Evolutionary conservation across 805 yeast genomes (phyloP), one percentile per base, ranked within the genome.

Genomic region (Sugiyamaella valdiviana): DNA sequence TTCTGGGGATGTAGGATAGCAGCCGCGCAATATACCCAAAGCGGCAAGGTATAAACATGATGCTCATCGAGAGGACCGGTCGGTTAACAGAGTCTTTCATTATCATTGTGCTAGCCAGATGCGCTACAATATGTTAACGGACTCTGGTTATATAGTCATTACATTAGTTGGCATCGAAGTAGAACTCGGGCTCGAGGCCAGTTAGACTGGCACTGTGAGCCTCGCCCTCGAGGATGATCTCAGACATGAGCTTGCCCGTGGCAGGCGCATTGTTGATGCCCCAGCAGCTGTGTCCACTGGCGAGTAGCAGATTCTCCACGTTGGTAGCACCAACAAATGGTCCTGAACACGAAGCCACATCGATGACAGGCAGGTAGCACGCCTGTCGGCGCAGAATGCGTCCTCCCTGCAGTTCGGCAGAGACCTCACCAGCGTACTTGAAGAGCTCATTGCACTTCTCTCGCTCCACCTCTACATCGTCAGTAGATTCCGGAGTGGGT

Each of bases 191-290:
- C 63, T 88, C 95, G 46, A 93, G 73, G 4, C 90, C 85, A 26
- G 82, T 74, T 23, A 90, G 78, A 62, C 85, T 87, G 21, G 96
- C 93, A 51, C 87, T 78, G 35, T 67, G 73, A 6, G 84, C 83
- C 55, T 78, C 79, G 10, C 97, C 98, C 44, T 91, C 97, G 40
- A 91, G 65, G 41, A 91, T 65, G 47, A 91, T 60, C 67, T 91
- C 98, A 54, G 95, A 81, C 82, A 91, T 76, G 36, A 93, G 75
- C 61, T 87, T 80, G n/a, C 99, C 99, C 0, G 97, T 90, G 3
- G 85, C 97, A 0, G 97, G 97, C 0, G 96, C 96, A 66, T 93
- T 91, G 69, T 91, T 93, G 54, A 91, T 93, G 19, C 99, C 99
- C 99, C 99, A 91, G 68, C 98, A 93, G 14, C 96, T 85, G 66